Evolutionary conservation across 208 protist genomes (phyloP).

Genomic region (Kentomonas sorsogonicus): DNA sequence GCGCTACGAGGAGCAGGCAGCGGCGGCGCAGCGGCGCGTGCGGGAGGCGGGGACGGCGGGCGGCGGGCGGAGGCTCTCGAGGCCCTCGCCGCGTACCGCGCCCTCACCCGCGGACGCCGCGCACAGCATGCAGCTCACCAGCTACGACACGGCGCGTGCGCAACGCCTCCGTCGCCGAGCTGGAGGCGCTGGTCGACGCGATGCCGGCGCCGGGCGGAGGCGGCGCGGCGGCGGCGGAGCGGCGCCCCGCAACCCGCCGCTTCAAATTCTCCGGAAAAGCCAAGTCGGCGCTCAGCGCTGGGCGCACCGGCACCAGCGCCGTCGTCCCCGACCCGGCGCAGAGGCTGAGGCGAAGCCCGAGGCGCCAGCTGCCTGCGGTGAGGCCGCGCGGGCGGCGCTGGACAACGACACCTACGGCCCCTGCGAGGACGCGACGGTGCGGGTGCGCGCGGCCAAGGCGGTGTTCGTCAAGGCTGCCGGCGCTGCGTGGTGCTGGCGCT

Average conservation of each 20-base stretch:
- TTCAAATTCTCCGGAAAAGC: conserved; percentile 66
- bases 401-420: not conserved
- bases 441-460: conserved; percentile 5
- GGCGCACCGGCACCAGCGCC: not conserved
- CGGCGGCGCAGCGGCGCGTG: conserved; percentile 30
- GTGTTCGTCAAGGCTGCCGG: conserved; percentile 5
- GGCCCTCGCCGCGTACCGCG: conserved; percentile 32
- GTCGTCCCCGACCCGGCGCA: not conserved
- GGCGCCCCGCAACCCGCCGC: conserved; percentile 20
- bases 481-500: conserved; percentile 42
- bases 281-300: not conserved
- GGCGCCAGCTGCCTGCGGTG: not conserved
- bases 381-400: not conserved
- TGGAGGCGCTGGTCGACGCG: conserved; percentile 58
- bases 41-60: conserved; percentile 15
- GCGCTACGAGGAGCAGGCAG: conserved; percentile 56
- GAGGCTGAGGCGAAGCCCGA: not conserved
- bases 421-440: not conserved
- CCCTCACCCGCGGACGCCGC: conserved; percentile 53
- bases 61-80: conserved; percentile 34
- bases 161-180: conserved; percentile 54
- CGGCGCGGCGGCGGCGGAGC: not conserved
- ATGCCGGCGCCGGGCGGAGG: not conserved
- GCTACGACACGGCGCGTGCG: conserved; percentile 70
- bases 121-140: conserved; percentile 48